Base-by-base conservation (phyloP, 306 rosid species). In the Vachellia collinsii region DNA sequence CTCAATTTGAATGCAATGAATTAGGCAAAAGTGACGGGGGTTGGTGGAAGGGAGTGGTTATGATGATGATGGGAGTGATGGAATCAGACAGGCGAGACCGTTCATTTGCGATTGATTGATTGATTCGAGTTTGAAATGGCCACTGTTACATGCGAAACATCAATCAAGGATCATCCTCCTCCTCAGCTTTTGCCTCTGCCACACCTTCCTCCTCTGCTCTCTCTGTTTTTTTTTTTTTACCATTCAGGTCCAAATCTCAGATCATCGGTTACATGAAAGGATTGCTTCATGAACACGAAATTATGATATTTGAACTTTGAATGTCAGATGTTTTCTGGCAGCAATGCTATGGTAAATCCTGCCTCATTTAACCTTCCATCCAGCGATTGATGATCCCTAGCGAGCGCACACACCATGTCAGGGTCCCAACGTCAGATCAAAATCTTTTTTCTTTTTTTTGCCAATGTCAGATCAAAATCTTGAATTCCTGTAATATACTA, bases 361-460 rank as follows among this genome's bases (percentile, higher is more conserved):
- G 4, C 16, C 34, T 20, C 12, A 56, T 54, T 54, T 54, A 54
- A n/a, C 61, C 61, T 54, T 54, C 19, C 7, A 54, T 8, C 61
- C 63, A 56, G 3, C 5, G n/a, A 56, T 56, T 56, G 63, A 56
- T 56, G 25, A 56, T 56, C 2, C 22, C 6, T 4, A 23, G 59
- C 56, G 1, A 7, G 41, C 2, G 34, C 2, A 29, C 34, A 29
- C 34, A 70, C 25, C 54, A 25, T 5, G 8, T 67, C 58, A 17
- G 19, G 3, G 75, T 70, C 59, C 59, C 25, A 34, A 46, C 23
- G 10, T 72, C 76, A 72, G 61, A 71, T 72, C 76, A 72, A 72
- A 23, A 14, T 3, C 38, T 19, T 72, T n/a, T n/a, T n/a, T n/a
- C n/a, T n/a, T n/a, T n/a, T n/a, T n/a, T n/a, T n/a, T n/a, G n/a